phyloP scores from a whole-genome alignment of 257 asterid species.

The Oldenlandia corymbosa region DNA sequence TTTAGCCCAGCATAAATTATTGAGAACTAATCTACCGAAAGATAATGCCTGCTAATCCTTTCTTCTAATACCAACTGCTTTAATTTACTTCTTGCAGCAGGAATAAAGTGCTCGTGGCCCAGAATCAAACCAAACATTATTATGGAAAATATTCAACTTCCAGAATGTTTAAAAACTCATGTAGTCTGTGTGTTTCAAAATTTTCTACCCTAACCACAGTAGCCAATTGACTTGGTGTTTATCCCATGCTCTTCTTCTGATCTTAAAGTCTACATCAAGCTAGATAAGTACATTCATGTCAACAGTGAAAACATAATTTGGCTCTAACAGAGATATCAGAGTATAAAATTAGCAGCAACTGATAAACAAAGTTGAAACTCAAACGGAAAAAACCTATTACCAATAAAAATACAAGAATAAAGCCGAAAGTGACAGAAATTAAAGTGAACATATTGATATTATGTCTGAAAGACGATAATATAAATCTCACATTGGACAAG shows the following conservation, averaged over 20 bases:
- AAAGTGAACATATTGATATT: neutral
- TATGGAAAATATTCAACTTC: neutral
- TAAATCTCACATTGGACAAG: slow-evolving; percentile 88
- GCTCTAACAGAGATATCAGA: neutral
- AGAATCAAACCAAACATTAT: neutral
- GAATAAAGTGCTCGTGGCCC: neutral
- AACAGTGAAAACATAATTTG: neutral
- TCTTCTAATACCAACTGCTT: neutral
- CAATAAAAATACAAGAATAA: neutral
- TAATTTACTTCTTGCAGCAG: neutral
- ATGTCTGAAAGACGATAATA: neutral
- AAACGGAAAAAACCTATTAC: neutral
- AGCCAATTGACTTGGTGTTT: too few relatives aligned
- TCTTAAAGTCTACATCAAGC: neutral
- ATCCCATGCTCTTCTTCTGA: too few relatives aligned
- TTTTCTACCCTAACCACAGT: neutral
- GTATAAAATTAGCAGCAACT: neutral
- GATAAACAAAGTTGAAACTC: too few relatives aligned
- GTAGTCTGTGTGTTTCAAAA: neutral
- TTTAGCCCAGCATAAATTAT: neutral
- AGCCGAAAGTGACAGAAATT: neutral
- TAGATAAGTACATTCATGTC: neutral
- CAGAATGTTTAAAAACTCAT: neutral
- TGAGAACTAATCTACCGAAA: neutral
- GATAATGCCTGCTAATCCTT: neutral